Evolutionary conservation across 257 asterid species (phyloP), one percentile per base, ranked within the genome.

Genomic region (Gentiana macrophylla): DNA sequence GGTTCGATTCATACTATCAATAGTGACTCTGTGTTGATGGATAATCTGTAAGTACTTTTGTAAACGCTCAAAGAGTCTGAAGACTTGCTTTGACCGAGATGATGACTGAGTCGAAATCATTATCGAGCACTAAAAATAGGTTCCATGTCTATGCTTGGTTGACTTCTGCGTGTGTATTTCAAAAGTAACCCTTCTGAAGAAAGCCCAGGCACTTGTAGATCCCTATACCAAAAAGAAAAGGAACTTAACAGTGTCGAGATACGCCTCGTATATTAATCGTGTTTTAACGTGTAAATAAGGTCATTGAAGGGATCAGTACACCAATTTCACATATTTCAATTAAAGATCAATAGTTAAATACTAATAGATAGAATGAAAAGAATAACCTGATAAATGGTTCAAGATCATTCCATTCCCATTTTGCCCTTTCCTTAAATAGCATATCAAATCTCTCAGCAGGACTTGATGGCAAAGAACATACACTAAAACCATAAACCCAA

Each of bases 321-420:
- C 6, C 7, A 38, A 38, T 3, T 38, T 38, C 24, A 15, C 24
- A 43, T 59, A 62, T 69, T 12, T n/a, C 4, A 60, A 24, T 54
- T 35, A 56, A 64, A 15, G 38, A 66, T 8, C 45, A 57, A 47
- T 12, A 44, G 48, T 56, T 55, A 37, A 36, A 52, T 35, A 33
- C 32, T 3, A 49, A 36, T 56, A n/a, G 49, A 50, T 10, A 48
- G 54, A 24, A 32, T 47, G 55, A 48, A 34, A 72, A 44, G 67
- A 66, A 5, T 5, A 36, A 86, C 97, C 94, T 80, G 62, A 91
- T 66, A 69, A 74, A 91, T 70, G 97, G 94, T 65, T 78, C 80
- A 24, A 91, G 78, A 77, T 85, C 98, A 65, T 81, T 87, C 94
- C 94, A 79, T 61, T 85, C 94, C 98, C 98, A 89, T 71, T 73